Evolutionary conservation across 352 stramenopile genomes (phyloP), one percentile per base, ranked within the genome.

Genomic region (Blastocystis sp.): DNA sequence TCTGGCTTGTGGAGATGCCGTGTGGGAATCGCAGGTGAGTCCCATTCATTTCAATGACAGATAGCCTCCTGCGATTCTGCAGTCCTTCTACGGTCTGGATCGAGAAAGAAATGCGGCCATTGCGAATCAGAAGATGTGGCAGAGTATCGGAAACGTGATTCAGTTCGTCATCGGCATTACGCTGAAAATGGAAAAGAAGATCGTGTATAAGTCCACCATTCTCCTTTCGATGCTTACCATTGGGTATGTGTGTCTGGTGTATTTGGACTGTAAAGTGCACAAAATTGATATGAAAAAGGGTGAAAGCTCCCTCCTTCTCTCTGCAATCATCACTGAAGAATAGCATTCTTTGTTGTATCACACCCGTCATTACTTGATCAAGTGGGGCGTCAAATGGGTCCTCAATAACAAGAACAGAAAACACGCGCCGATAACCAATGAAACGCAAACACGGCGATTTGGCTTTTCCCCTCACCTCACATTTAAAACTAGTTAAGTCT

Each of bases 121-220:
- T 23, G 82, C 77, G 1, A 89, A 89, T 62, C 66, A 84, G 34
- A 90, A 89, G 65, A 87, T 89, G 87, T 89, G 87, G 87, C 87
- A 89, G 67, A 62, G 45, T 23, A 14, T 89, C 9, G 87, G 87
- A 10, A 69, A 53, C 59, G 69, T 48, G 1, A 56, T 90, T 2
- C 87, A 89, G 81, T 86, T 89, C 40, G 66, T 67, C 9, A 89
- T 89, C 9, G 76, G 76, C 38, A 2, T 76, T 14, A 28, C 56
- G 11, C 21, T 86, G 41, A 86, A 40, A 28, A 21, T 11, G 17
- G 38, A 86, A 14, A 74, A 53, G 21, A 53, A 69, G 14, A 45
- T 69, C 9, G 28, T 70, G 56, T 5, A 70, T 17, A 86, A 86
- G 53, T 76, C 76, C 5, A 74, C 70, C 19, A 53, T 86, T 71